phyloP scores from a whole-genome alignment of 2,329 filamentous ascomycete genomes.

The Ophiosphaerella korrae region DNA sequence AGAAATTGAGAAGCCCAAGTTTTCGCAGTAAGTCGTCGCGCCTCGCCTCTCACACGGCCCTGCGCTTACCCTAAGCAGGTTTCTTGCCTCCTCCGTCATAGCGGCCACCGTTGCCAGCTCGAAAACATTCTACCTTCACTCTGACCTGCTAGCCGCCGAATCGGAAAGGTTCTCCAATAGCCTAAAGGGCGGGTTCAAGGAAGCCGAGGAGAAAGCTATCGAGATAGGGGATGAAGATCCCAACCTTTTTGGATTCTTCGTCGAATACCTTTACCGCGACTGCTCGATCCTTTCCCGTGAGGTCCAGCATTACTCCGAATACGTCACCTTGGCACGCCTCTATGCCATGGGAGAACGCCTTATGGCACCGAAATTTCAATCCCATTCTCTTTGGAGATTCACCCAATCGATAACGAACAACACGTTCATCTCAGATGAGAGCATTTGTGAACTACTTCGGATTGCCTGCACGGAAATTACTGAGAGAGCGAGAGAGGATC shows the following conservation, averaged over 20 bases:
- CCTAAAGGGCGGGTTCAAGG: constrained; percentile 14
- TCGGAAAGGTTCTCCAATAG: constrained; percentile 15
- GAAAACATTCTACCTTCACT: constrained; percentile 20
- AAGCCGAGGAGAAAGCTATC: constrained; percentile 14
- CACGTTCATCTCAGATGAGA: constrained; percentile 12
- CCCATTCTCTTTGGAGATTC: constrained; percentile 20
- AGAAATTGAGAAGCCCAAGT: too few species aligned
- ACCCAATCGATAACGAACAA: constrained; percentile 4
- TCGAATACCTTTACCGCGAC: constrained; percentile 29
- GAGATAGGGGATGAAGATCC: constrained; percentile 23
- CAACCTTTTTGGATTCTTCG: constrained; percentile 23
- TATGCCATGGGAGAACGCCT: constrained; percentile 25
- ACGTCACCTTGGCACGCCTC: constrained; percentile 21
- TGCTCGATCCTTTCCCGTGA: constrained; percentile 12
- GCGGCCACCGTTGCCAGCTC: constrained; percentile 12
- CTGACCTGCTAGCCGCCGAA: constrained; percentile 15
- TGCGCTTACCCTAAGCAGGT: neutral
- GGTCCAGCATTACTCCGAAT: constrained; percentile 18
- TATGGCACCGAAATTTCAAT: constrained; percentile 20
- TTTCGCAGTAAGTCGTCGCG: too few species aligned
- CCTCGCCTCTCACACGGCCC: neutral
- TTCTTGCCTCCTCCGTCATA: constrained; percentile 13
- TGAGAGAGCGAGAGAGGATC: constrained; percentile 17
- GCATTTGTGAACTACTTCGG: constrained; percentile 17
- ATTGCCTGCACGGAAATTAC: constrained; percentile 22